Conservation (phyloP, 2,329 filamentous ascomycete species). For the Gliomastix tumulicola region DNA sequence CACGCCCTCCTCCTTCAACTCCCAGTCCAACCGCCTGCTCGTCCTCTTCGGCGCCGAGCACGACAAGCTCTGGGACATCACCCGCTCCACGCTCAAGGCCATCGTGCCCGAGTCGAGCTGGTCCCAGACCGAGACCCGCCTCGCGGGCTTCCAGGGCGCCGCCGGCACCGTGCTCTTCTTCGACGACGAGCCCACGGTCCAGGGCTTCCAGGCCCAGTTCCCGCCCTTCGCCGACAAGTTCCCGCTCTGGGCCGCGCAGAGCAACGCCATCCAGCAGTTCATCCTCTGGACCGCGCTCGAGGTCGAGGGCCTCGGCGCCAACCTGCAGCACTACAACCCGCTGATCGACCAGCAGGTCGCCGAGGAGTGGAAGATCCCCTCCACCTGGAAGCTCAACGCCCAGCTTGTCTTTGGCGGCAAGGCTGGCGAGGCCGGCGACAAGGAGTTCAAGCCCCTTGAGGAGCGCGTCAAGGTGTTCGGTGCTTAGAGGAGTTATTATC, state of each 20-base stretch:
- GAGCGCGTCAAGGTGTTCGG: constrained; percentile 61
- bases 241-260: constrained; percentile 68
- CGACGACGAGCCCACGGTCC: constrained; percentile 64
- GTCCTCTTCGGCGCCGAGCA: constrained; percentile 78
- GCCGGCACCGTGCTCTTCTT: constrained; percentile 87
- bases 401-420: constrained; percentile 79
- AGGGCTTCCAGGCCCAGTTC: constrained; percentile 61
- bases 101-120: constrained; percentile 57
- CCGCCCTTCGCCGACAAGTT: constrained; percentile 74
- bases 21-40: constrained; percentile 71
- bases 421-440: constrained; percentile 49
- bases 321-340: constrained; percentile 92
- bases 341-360: constrained; percentile 69
- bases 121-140: constrained; percentile 38
- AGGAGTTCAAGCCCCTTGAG: constrained; percentile 58
- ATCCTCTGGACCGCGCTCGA: constrained; percentile 76
- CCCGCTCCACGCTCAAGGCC: constrained; percentile 36
- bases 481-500: constrained; percentile 29
- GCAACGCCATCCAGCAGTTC: constrained; percentile 72
- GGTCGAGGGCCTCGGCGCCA: constrained; percentile 77
- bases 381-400: constrained; percentile 68
- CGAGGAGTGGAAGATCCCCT: constrained; percentile 62
- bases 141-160: constrained; percentile 56
- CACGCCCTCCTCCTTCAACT: constrained; percentile 82
- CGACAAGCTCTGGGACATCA: constrained; percentile 79